These are phyloP conservation scores for Phoma herbarum DNA, from an alignment of 2,329 filamentous ascomycete genomes.

Conservation along the genomic window DNA sequence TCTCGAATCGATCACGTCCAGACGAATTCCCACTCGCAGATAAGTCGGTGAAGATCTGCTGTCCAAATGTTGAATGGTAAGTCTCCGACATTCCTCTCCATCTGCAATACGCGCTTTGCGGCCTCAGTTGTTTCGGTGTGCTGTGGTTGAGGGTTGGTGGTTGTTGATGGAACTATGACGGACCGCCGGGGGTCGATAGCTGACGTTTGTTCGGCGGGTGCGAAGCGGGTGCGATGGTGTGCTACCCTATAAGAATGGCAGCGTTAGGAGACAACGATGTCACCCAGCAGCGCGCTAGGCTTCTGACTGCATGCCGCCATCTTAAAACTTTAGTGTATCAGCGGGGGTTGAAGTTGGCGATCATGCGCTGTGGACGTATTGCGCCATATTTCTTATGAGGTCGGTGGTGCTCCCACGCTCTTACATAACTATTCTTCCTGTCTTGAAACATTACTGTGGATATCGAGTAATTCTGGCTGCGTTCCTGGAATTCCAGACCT, in stretches of 20 bases:
- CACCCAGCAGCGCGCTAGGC: slow-evolving; percentile 29
- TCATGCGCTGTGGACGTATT: slow-evolving; percentile 28
- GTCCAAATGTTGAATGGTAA: slow-evolving; percentile 46
- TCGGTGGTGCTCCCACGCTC: slow-evolving; percentile 31
- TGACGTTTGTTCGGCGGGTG: slow-evolving; percentile 27
- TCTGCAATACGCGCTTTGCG: slow-evolving; percentile 37
- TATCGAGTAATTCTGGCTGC: slow-evolving; percentile 1
- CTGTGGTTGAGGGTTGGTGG: slow-evolving; percentile 24
- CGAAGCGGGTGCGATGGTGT: slow-evolving; percentile 33
- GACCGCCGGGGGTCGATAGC: slow-evolving; percentile 28
- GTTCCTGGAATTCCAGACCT: background rate
- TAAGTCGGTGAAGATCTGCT: slow-evolving; percentile 48
- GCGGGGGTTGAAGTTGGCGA: slow-evolving; percentile 23
- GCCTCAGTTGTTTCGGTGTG: slow-evolving; percentile 2
- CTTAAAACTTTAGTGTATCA: slow-evolving; percentile 25
- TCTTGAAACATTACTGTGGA: slow-evolving; percentile 10
- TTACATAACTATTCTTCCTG: slow-evolving; percentile 28
- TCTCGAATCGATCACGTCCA: slow-evolving; percentile 49
- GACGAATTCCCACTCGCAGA: slow-evolving; percentile 52
- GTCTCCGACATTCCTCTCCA: slow-evolving; percentile 51
- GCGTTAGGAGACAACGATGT: slow-evolving; percentile 23
- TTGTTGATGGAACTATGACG: slow-evolving; percentile 30
- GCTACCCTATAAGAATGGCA: slow-evolving; percentile 43
- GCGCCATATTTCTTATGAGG: slow-evolving; percentile 32
- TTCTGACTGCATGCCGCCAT: slow-evolving; percentile 31